Base-by-base conservation (phyloP, 1,139 yeast genomes). In the Saccharomyces hybrid region DNA sequence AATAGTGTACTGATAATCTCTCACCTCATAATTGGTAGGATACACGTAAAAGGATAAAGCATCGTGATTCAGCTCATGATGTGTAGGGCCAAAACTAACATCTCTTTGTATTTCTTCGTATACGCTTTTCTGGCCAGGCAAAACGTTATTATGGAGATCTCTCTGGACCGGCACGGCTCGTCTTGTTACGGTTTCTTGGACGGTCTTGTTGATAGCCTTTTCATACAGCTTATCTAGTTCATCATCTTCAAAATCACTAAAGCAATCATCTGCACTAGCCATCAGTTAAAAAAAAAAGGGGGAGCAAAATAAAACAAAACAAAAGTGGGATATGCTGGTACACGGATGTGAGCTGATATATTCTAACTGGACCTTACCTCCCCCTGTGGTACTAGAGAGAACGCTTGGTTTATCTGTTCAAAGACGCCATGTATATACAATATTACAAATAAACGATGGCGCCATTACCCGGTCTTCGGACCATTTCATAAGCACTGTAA, bases 1-100 rank as follows among this genome's bases (percentile, higher is more conserved):
- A 56, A 93, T 90, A 59, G 84, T 84, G 67, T 78, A 83, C 72
- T 95, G 99, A 67, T 95, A 95, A 58, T 88, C 96, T 64, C 99
- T 80, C 1, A 86, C 75, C 57, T 88, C 88, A 59, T 82, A 80
- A 66, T 93, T 93, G 1, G 90, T 83, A 0, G 99, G 99, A 67
- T 93, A 95, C 0, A 88, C 74, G 65, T 84, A 89, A 0, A 82
- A 75, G 5, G 62, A 54, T n/a, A 82, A 66, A 26, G 65, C 69
- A 0, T 68, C 67, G 34, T 69, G 65, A 60, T 79, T 74, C 52
- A 79, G 65, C 8, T 60, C 64, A 62, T 83, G 87, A 60, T 81
- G 86, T 0, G 83, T 79, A 0, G 81, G 76, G 1, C 68, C 70
- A 57, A 62, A 74, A 0, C 68, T 65, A 2, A 73, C 69, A 3